phyloP scores from a whole-genome alignment of 257 asterid genomes.

The Nicotiana paniculata region DNA sequence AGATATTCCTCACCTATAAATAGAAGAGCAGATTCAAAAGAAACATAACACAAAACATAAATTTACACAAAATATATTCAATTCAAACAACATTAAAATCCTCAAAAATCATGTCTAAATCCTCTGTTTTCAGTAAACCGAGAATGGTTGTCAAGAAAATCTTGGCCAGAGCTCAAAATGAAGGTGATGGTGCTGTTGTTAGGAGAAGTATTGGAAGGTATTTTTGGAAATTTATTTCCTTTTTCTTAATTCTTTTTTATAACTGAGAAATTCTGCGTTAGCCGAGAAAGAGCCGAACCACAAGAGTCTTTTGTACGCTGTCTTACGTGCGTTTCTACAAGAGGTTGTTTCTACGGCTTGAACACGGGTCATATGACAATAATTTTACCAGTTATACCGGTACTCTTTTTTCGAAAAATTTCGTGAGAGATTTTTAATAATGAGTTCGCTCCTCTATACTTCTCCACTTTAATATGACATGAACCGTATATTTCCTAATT shows the following conservation, averaged over 20 bases:
- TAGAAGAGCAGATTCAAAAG: neutral
- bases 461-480: too few relatives aligned
- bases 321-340: too few relatives aligned
- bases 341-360: too few relatives aligned
- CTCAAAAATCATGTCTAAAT: neutral
- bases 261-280: neutral
- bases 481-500: too few relatives aligned
- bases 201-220: slow-evolving; percentile 95
- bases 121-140: slow-evolving; percentile 38
- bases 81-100: neutral
- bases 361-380: too few relatives aligned
- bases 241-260: neutral
- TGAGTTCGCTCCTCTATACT: too few relatives aligned
- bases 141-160: slow-evolving; percentile 66
- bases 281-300: rapidly evolving
- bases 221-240: rapidly evolving
- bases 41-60: neutral
- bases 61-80: neutral
- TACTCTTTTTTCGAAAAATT: too few relatives aligned
- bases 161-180: slow-evolving; percentile 62
- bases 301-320: rapidly evolving
- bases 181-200: slow-evolving; percentile 75
- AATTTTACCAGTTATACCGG: too few relatives aligned
- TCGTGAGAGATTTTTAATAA: too few relatives aligned
- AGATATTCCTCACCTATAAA: neutral